These are phyloP conservation scores for Sporopachydermia cereana DNA, from an alignment of 1,139 yeast genomes.

Conservation along the genomic window DNA sequence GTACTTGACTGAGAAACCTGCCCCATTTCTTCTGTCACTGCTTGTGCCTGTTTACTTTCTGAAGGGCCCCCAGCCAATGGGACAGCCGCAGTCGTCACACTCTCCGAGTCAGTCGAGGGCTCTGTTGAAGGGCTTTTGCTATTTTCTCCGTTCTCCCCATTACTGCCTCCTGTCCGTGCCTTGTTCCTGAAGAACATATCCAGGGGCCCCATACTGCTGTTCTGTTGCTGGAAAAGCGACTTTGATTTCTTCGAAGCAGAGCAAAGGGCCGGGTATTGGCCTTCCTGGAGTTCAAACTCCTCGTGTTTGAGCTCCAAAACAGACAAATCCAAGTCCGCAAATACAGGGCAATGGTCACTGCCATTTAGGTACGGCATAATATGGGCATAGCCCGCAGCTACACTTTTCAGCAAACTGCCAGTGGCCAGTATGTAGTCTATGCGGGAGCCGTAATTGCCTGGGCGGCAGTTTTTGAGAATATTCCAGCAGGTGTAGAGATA, in stretches of 20 bases:
- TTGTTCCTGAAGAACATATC: constrained; percentile 4
- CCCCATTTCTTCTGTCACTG: neutral
- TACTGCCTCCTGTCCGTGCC: neutral
- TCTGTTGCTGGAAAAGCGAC: neutral
- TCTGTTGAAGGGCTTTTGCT: too few species aligned
- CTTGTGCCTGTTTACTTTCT: too few species aligned
- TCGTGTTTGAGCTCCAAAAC: constrained; percentile 5
- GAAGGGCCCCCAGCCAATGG: too few species aligned
- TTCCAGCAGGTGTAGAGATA: constrained; percentile 92
- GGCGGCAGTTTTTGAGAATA: constrained; percentile 64
- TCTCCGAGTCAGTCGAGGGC: too few species aligned
- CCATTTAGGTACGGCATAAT: constrained; percentile 66
- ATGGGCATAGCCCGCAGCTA: constrained; percentile 34
- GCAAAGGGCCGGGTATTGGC: neutral
- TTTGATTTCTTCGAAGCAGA: neutral
- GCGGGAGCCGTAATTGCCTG: constrained; percentile 77
- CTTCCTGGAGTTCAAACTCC: neutral
- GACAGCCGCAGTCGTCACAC: too few species aligned
- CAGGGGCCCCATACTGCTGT: neutral
- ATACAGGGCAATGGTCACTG: constrained; percentile 92
- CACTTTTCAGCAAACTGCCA: constrained; percentile 22
- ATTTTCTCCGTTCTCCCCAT: too few species aligned
- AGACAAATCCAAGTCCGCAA: constrained; percentile 42
- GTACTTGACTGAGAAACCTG: neutral
- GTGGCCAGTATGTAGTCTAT: constrained; percentile 64